These are phyloP conservation scores for Colletotrichum plurivorum DNA, from an alignment of 2,329 filamentous ascomycete species.

Conservation along the genomic window DNA sequence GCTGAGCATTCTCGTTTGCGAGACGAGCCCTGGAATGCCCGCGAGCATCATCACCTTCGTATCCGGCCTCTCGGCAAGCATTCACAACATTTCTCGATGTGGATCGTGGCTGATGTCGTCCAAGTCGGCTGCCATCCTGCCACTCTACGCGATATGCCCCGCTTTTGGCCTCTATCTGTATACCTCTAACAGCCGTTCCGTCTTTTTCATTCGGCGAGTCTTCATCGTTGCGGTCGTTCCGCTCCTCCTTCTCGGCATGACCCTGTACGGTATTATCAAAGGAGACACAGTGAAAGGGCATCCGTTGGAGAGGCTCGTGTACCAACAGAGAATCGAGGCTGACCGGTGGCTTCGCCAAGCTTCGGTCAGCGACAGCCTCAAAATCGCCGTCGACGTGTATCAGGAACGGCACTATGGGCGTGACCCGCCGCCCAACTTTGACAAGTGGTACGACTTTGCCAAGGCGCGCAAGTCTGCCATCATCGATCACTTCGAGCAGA, in stretches of 20 bases:
- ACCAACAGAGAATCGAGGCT: constrained; percentile 60
- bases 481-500: constrained; percentile 86
- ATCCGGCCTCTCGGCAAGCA: constrained; percentile 54
- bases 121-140: constrained; percentile 52
- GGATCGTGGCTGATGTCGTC: constrained; percentile 63
- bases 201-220: constrained; percentile 59
- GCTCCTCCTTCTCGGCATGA: constrained; percentile 51
- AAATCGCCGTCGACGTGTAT: constrained; percentile 64
- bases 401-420: constrained; percentile 71
- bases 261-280: constrained; percentile 53
- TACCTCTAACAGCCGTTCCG: constrained; percentile 57
- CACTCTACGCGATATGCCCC: constrained; percentile 54
- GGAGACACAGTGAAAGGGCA: constrained; percentile 52
- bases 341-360: constrained; percentile 66
- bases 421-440: constrained; percentile 84
- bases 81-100: constrained; percentile 53
- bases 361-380: constrained; percentile 61
- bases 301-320: constrained; percentile 65
- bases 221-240: constrained; percentile 57
- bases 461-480: constrained; percentile 76
- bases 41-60: constrained; percentile 59
- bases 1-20: constrained; percentile 61
- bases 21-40: constrained; percentile 60
- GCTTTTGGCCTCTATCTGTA: constrained; percentile 62
- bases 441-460: constrained; percentile 87